Conservation (phyloP, 331 rosid species). For the Pyracantha coccinea region DNA sequence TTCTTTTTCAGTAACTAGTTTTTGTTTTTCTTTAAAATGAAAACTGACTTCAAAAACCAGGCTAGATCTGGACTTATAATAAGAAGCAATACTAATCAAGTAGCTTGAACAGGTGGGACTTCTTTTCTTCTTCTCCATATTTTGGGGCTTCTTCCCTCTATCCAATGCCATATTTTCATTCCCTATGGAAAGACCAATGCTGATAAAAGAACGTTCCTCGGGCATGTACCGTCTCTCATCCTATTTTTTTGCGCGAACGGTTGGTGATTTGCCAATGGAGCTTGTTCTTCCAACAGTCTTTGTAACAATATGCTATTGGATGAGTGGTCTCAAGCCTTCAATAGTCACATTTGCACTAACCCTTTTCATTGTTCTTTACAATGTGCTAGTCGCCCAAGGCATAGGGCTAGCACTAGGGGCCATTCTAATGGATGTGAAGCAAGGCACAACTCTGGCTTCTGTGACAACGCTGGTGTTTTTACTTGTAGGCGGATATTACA, state of each 20-base stretch:
- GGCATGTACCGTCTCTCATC: conserved; percentile 96
- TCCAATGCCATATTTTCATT: conserved; percentile 84
- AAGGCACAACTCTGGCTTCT: conserved; percentile 87
- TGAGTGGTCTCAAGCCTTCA: conserved; percentile 89
- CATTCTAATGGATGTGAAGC: conserved; percentile 77
- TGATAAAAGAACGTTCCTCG: conserved; percentile 74
- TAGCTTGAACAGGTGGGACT: conserved; percentile 62
- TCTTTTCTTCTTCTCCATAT: conserved; percentile 94
- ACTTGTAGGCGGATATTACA: conserved; percentile 88
- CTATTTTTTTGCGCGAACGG: conserved; percentile 68
- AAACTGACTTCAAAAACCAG: neutral
- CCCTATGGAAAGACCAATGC: conserved; percentile 82
- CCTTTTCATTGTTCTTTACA: conserved; percentile 60
- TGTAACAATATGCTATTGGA: conserved; percentile 72
- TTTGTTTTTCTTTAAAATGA: neutral
- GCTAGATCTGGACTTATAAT: neutral
- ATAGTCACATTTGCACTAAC: conserved; percentile 45
- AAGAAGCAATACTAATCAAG: neutral
- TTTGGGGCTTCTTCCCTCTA: conserved; percentile 97
- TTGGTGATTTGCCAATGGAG: conserved; percentile 93
- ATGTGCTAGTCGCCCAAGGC: conserved; percentile 89
- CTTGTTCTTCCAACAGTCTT: conserved; percentile 83
- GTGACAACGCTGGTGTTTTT: conserved; percentile 87
- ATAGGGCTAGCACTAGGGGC: conserved; percentile 94
- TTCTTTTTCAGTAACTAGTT: neutral